phyloP scores from a whole-genome alignment of 176 grass and related monocot genomes.

The Ananas comosus region DNA sequence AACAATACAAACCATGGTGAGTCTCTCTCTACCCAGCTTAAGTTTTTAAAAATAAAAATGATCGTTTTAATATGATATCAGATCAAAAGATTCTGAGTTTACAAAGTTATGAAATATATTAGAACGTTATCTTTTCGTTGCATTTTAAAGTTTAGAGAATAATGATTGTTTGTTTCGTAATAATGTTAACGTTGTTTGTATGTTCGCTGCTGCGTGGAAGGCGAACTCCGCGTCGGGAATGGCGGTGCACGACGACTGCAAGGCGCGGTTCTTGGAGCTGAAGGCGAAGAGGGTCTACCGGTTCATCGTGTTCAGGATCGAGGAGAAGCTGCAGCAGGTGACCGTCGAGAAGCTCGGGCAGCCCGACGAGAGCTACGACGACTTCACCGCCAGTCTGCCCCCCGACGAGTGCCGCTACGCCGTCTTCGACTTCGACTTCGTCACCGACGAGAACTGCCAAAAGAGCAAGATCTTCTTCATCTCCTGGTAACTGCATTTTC shows the following conservation, averaged over 20 bases:
- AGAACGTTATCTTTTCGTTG: too few species aligned
- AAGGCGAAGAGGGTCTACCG: constrained; percentile 22
- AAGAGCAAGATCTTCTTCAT: constrained; percentile 37
- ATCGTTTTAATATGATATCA: not conserved
- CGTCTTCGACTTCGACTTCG: constrained; percentile 17
- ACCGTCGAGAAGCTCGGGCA: constrained; percentile 16
- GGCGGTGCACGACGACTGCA: constrained; percentile 18
- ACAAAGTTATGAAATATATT: too few species aligned
- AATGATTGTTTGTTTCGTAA: not conserved
- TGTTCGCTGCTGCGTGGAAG: not conserved
- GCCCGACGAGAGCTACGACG: constrained; percentile 16
- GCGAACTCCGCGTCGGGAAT: constrained; percentile 17
- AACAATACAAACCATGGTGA: not conserved
- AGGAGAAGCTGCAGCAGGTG: constrained; percentile 19
- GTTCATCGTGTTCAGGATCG: constrained; percentile 20
- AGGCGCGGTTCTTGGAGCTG: constrained; percentile 19
- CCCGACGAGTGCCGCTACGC: constrained; percentile 13
- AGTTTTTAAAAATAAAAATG: too few species aligned
- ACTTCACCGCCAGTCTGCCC: constrained; percentile 7
- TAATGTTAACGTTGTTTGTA: not conserved
- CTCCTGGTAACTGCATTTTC: not conserved
- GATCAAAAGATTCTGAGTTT: too few species aligned
- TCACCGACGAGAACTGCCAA: constrained; percentile 25
- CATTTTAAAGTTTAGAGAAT: not conserved
- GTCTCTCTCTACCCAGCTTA: not conserved